Evolutionary conservation across 73 alveolate genomes (phyloP), one percentile per base, ranked within the genome.

Genomic region (Urostyla sp.): DNA sequence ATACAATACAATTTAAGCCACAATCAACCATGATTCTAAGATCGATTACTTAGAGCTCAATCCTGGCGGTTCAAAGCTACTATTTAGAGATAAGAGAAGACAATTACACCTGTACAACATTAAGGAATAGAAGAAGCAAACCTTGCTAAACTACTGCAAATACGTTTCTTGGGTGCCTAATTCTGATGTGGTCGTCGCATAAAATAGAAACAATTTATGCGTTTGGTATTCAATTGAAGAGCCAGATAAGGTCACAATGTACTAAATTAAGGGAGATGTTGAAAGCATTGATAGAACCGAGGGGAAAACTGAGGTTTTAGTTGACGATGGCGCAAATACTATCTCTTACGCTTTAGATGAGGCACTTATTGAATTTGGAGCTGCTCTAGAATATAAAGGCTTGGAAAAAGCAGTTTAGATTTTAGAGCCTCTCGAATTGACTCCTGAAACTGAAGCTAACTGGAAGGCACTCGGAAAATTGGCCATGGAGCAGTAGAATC

Each of bases 81-180:
- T 98, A 46, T 98, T 96, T 91, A 92, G 99, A 87, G 99, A 98
- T 92, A 97, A 98, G 92, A 87, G 99, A 80, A 92, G 99, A 73
- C 99, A 98, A 92, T 93, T 98, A 10, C 95, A 97, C 91, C 91
- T 98, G 40, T 98, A 94, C 91, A 95, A 96, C 83, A 97, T 97
- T 37, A 94, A 92, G 55, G 98, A 96, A 89, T 98, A 96, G 75
- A 82, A 90, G 75, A 96, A 95, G 91, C 90, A 92, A 36, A 98
- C 99, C 8, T 95, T 98, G 54, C 88, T 98, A 30, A 97, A 97
- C 91, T 98, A 91, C 95, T 98, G 99, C 94, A 95, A 96, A 52
- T 98, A 96, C 74, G 99, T 98, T 53, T 97, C 97, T 89, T 98
- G 99, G 99, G 99, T 98, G 45, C 99, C 99, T 13, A 97, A 96